Percentiles rank a stretch among this genome's conserved stretches.
Conservation (phyloP, 768 basidiomycete species). For the Hortiboletus campestris region DNA sequence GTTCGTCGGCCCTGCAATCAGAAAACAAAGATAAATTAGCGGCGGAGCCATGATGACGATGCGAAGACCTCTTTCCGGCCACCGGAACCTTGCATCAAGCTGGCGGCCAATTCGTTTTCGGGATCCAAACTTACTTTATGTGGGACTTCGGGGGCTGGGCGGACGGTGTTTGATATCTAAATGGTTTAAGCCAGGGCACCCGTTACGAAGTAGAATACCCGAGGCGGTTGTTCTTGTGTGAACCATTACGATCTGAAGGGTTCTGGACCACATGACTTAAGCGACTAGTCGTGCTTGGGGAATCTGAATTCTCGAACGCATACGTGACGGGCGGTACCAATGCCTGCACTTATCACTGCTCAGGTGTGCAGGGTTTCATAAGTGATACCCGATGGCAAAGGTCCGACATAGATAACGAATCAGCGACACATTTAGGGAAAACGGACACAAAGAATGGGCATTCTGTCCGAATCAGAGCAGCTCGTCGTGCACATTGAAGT, state of each 20-base stretch:
- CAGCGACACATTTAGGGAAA: background rate
- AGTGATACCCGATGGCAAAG: background rate
- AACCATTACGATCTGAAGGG: background rate
- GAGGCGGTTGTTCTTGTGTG: background rate
- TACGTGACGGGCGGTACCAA: background rate
- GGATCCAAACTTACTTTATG: background rate
- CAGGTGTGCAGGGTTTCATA: background rate
- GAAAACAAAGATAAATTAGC: background rate
- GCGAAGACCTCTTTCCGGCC: background rate
- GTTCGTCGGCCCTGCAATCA: background rate
- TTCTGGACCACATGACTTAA: background rate
- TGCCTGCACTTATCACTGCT: background rate
- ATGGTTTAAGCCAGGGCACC: background rate
- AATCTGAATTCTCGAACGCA: background rate
- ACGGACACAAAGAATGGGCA: background rate
- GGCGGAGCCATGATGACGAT: background rate
- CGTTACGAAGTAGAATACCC: background rate
- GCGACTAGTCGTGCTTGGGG: background rate
- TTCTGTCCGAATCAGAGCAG: constrained; percentile 29
- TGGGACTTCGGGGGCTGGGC: background rate
- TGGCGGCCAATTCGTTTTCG: background rate
- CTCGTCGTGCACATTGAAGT: constrained; percentile 57
- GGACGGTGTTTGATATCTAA: background rate
- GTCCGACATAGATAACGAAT: background rate
- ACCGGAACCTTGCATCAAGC: background rate